A percentile compares a stretch with the other conserved stretches of the same genome.
These are phyloP conservation scores for Quercus alba DNA, from an alignment of 306 rosid genomes.

Conservation along the genomic window DNA sequence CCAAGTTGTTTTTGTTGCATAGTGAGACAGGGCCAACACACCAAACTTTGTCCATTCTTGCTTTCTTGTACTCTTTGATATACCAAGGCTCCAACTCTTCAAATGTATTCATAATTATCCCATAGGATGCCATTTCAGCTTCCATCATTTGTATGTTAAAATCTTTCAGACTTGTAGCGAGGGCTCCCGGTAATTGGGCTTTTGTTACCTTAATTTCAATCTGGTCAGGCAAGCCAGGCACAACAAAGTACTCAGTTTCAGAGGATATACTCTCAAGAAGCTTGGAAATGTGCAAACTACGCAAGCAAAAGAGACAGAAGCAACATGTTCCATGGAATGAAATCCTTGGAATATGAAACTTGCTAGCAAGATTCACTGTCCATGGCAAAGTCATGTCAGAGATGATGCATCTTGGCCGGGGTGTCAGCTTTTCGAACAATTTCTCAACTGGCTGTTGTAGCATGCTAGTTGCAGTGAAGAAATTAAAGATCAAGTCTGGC, in stretches of 20 bases:
- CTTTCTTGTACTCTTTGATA: slow-evolving; percentile 37
- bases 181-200: slow-evolving; percentile 7
- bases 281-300: not conserved
- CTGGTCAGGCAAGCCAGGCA: slow-evolving; percentile 35
- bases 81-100: slow-evolving; percentile 46
- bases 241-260: slow-evolving; percentile 25
- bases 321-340: slow-evolving; percentile 38
- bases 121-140: slow-evolving; percentile 22
- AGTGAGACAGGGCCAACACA: slow-evolving; percentile 41
- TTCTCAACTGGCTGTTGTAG: slow-evolving; percentile 37
- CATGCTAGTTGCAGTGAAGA: slow-evolving; percentile 24
- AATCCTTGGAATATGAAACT: slow-evolving; percentile 40
- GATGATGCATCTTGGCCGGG: slow-evolving; percentile 57
- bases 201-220: slow-evolving; percentile 39
- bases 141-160: not conserved
- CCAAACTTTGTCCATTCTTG: slow-evolving; percentile 42
- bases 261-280: not conserved
- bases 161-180: not conserved
- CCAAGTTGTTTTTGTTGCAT: slow-evolving; percentile 34
- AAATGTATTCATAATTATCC: slow-evolving; percentile 28
- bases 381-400: slow-evolving; percentile 50
- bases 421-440: slow-evolving; percentile 30
- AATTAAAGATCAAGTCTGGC: slow-evolving; percentile 3
- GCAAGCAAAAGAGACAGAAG: slow-evolving; percentile 26
- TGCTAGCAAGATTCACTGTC: slow-evolving; percentile 3